phyloP scores from a whole-genome alignment of 2,329 filamentous ascomycete genomes.

The Exophiala sp. region DNA sequence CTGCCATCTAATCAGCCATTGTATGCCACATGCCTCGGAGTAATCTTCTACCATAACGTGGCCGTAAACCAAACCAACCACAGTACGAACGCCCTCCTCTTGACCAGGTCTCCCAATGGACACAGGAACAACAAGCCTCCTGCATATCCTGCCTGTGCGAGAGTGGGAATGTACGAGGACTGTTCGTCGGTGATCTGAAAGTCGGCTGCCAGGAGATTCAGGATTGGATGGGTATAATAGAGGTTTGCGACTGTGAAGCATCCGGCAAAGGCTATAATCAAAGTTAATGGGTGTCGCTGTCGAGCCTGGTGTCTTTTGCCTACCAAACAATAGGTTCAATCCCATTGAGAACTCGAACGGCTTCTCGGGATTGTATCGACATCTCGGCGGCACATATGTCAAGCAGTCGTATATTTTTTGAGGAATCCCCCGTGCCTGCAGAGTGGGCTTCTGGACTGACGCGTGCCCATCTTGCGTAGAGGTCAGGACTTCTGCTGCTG shows the following conservation, averaged over 20 bases:
- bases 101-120: slow-evolving; percentile 65
- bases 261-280: slow-evolving; percentile 34
- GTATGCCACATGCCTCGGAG: background rate
- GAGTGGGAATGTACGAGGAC: slow-evolving; percentile 62
- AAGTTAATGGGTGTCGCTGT: slow-evolving; percentile 7
- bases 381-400: slow-evolving; percentile 29
- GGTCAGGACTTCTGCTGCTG: no score
- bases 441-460: background rate
- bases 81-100: slow-evolving; percentile 61
- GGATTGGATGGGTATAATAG: slow-evolving; percentile 74
- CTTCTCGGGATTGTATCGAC: slow-evolving; percentile 31
- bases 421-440: slow-evolving; percentile 1
- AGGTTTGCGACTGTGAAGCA: slow-evolving; percentile 72
- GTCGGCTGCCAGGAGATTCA: slow-evolving; percentile 66
- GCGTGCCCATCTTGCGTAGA: background rate
- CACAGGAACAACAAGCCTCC: slow-evolving; percentile 66
- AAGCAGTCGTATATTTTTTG: slow-evolving; percentile 14
- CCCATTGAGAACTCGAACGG: slow-evolving; percentile 29
- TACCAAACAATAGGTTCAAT: slow-evolving; percentile 32
- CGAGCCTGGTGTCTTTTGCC: slow-evolving; percentile 19
- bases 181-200: slow-evolving; percentile 66
- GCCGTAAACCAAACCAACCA: slow-evolving; percentile 62
- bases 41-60: slow-evolving; percentile 51
- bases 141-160: slow-evolving; percentile 75
- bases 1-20: slow-evolving; percentile 4